phyloP scores from a whole-genome alignment of 2,329 filamentous ascomycete genomes.

The Aspergillus versicolor region DNA sequence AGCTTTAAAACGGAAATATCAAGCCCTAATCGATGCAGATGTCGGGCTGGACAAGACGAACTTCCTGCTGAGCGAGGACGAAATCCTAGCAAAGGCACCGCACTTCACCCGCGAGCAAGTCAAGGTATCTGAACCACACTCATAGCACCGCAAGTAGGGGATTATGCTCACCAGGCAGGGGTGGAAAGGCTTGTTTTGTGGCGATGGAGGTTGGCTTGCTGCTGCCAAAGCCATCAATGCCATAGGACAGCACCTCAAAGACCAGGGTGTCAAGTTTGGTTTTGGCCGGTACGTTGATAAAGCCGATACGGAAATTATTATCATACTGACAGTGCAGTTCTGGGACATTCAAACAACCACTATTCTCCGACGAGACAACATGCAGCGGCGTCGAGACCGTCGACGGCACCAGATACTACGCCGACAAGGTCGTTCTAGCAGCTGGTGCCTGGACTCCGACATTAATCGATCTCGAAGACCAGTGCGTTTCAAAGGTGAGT shows the following conservation, averaged over 20 bases:
- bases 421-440: constrained; percentile 4
- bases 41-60: constrained; percentile 18
- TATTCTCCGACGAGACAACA: not conserved
- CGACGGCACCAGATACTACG: not conserved
- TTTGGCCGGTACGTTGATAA: not conserved
- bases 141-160: too few species aligned
- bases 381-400: constrained; percentile 1
- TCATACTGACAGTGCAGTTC: not conserved
- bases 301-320: not conserved
- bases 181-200: constrained; percentile 8
- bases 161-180: not conserved
- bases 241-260: not conserved
- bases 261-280: not conserved
- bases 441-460: constrained; percentile 4
- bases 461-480: constrained; percentile 42
- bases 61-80: not conserved
- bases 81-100: not conserved
- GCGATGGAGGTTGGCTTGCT: constrained; percentile 7
- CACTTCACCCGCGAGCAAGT: constrained; percentile 4
- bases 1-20: constrained; percentile 24
- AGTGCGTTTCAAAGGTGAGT: constrained; percentile 41
- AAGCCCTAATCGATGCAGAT: constrained; percentile 32
- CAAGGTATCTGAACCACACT: not conserved
- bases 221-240: constrained; percentile 8
- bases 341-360: constrained; percentile 1